phyloP scores from a whole-genome alignment of 345 rosid species.

The Gossypium australe region DNA sequence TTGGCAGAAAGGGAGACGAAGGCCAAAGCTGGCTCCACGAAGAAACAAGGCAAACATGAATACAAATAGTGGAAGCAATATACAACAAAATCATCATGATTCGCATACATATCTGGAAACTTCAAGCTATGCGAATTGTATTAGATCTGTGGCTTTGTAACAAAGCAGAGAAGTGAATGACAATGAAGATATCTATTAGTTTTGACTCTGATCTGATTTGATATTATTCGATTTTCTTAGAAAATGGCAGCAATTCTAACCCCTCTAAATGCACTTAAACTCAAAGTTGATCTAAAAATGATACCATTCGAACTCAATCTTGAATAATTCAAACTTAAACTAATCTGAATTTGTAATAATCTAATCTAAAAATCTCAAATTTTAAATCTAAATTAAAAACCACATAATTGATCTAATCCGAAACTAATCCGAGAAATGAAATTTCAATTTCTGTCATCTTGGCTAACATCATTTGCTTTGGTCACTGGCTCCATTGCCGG shows the following conservation, averaged over 20 bases:
- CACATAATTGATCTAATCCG: too few relatives aligned
- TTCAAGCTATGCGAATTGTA: conserved; percentile 18
- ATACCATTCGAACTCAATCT: too few relatives aligned
- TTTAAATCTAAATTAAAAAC: too few relatives aligned
- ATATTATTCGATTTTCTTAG: too few relatives aligned
- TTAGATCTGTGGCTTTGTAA: conserved; percentile 12
- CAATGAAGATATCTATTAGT: not conserved
- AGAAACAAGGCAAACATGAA: conserved; percentile 22
- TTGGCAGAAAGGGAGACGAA: conserved; percentile 31
- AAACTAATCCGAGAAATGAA: not conserved
- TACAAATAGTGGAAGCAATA: conserved; percentile 15
- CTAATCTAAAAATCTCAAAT: too few relatives aligned
- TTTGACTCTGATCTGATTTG: too few relatives aligned
- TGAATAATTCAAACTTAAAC: too few relatives aligned
- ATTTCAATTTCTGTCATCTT: not conserved
- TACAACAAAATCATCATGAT: conserved; percentile 8
- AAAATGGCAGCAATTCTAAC: too few relatives aligned
- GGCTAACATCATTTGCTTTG: not conserved
- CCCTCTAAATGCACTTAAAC: too few relatives aligned
- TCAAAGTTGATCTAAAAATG: too few relatives aligned
- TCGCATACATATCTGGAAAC: conserved; percentile 1
- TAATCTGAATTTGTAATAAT: too few relatives aligned
- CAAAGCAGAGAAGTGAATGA: not conserved
- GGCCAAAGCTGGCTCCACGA: conserved; percentile 28
- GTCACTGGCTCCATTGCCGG: not conserved